phyloP scores from a whole-genome alignment of 768 basidiomycete genomes.

The Kwoniella botswanensis region DNA sequence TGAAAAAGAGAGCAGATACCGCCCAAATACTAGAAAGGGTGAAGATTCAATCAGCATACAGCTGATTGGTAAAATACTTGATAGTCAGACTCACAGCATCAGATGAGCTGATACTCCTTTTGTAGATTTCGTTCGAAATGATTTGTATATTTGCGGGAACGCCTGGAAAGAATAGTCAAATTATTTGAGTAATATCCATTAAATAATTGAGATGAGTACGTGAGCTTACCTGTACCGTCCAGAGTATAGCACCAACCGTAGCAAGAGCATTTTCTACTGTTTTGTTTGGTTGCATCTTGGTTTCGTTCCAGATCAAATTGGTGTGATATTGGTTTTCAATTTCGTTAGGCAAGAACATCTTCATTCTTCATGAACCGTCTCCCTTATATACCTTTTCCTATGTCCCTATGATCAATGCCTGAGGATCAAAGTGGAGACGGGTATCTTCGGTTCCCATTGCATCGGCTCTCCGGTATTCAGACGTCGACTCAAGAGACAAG shows the following conservation, averaged over 20 bases:
- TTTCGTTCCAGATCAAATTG: background rate
- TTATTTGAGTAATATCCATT: too few species aligned
- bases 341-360: background rate
- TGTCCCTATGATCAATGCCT: background rate
- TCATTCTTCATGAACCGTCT: background rate
- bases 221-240: constrained; percentile 58
- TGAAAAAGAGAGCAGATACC: constrained; percentile 66
- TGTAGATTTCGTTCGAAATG: constrained; percentile 69
- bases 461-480: constrained; percentile 2
- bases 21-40: constrained; percentile 63
- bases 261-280: constrained; percentile 73
- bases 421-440: background rate
- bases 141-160: constrained; percentile 77
- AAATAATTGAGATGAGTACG: background rate
- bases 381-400: constrained; percentile 1
- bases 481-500: background rate
- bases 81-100: constrained; percentile 61
- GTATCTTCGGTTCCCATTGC: constrained; percentile 2
- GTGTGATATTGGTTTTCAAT: background rate
- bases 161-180: background rate
- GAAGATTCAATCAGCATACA: background rate
- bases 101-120: constrained; percentile 73
- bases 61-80: too few species aligned
- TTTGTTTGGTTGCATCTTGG: constrained; percentile 60
- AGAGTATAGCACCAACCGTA: constrained; percentile 65